Base-by-base conservation (phyloP, 192 early-diverging fungal species). In the Coemansia sp. region DNA sequence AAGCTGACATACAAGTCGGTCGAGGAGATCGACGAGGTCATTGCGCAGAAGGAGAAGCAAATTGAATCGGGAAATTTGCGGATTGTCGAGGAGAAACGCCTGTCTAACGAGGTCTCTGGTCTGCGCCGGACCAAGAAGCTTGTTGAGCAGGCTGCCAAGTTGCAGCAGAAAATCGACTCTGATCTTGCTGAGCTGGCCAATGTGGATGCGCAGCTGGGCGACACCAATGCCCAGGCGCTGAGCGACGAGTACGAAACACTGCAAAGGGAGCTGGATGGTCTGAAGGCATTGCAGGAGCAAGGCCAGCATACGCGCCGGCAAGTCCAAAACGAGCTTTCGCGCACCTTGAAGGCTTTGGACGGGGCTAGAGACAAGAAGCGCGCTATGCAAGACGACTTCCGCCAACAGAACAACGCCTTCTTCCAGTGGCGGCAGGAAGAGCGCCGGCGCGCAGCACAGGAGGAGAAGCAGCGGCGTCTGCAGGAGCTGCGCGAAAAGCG, bases 21-120 rank as follows among this genome's bases (percentile, higher is more conserved):
- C 19, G 89, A 79, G 18, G 93, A 94, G 28, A 85, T 96, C 48
- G 91, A 94, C 38, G 68, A 59, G 47, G 75, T 81, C 50, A 90
- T 96, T 62, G 63, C 23, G 53, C 80, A 87, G 49, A 65, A 87
- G 60, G 91, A 96, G 68, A 81, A 74, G 57, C 81, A 89, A 68
- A 83, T 94, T 53, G 86, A 90, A 42, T 81, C 85, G 33, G 92
- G 92, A 57, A 77, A 57, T 21, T 65, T 90, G 38, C 84, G 87
- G 59, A 70, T 97, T 56, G 81, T 88, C 44, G 94, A 94, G 49
- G 94, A 97, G 78, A 93, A 92, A 71, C 84, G 84, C 20, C 43
- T 80, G 60, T 48, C 43, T 40, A 58, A 41, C 49, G 70, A 80
- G 50, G 60, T 75, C 18, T 28, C 60, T 16, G 47, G 48, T 9